Conservation (phyloP, 192 early-diverging fungal genomes). For the Allomyces macrogynus region DNA sequence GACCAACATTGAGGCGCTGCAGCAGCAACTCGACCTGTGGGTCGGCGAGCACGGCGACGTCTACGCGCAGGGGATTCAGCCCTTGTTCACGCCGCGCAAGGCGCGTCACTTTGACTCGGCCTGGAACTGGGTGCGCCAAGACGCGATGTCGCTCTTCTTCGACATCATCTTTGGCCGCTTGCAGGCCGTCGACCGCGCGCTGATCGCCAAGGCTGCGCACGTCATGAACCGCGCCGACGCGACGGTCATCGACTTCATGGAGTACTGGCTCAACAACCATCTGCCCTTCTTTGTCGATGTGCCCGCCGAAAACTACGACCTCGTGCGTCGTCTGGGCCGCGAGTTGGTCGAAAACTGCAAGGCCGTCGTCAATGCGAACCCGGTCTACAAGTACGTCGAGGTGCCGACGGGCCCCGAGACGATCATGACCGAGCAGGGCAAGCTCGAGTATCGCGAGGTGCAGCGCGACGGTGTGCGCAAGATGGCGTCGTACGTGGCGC, state of each 20-base stretch:
- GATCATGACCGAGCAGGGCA: slow-evolving; percentile 52
- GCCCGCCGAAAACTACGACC: slow-evolving; percentile 64
- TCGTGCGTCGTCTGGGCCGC: slow-evolving; percentile 57
- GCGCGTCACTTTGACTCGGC: slow-evolving; percentile 80
- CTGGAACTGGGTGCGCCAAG: slow-evolving; percentile 93
- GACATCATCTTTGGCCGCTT: slow-evolving; percentile 82
- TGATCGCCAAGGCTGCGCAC: slow-evolving; percentile 73
- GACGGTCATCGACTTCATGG: slow-evolving; percentile 62
- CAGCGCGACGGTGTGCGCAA: slow-evolving; percentile 64
- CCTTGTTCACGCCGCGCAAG: slow-evolving; percentile 62
- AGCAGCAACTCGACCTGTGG: slow-evolving; percentile 76
- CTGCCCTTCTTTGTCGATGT: slow-evolving; percentile 19
- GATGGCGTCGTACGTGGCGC: slow-evolving; percentile 80
- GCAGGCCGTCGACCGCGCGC: slow-evolving; percentile 69
- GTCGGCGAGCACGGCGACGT: slow-evolving; percentile 75
- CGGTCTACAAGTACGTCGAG: slow-evolving; percentile 80
- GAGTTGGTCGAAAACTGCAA: slow-evolving; percentile 77
- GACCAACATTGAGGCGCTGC: slow-evolving; percentile 47
- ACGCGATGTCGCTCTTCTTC: slow-evolving; percentile 69
- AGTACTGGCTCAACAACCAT: slow-evolving; percentile 62
- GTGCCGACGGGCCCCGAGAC: slow-evolving; percentile 71
- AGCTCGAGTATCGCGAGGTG: slow-evolving; percentile 67
- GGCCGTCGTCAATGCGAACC: slow-evolving; percentile 50
- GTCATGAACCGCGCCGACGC: slow-evolving; percentile 81
- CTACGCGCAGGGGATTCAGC: slow-evolving; percentile 76